These are phyloP conservation scores for Neonectria ditissima DNA, from an alignment of 2,329 filamentous ascomycete species.

Conservation along the genomic window DNA sequence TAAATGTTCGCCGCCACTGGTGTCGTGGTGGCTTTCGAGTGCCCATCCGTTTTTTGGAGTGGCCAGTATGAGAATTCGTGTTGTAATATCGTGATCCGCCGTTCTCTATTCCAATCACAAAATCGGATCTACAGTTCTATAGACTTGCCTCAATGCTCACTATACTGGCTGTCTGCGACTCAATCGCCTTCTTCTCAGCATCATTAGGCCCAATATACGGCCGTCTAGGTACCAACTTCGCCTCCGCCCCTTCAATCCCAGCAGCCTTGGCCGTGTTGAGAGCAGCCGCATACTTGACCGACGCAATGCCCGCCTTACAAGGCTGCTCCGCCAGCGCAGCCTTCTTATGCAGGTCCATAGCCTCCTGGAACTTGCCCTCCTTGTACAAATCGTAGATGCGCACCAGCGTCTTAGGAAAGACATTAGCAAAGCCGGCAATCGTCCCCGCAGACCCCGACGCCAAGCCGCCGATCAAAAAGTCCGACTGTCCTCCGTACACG, in stretches of 20 bases:
- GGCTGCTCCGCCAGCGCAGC: conserved; percentile 74
- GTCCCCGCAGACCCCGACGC: conserved; percentile 69
- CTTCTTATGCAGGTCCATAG: conserved; percentile 69
- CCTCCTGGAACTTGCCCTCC: conserved; percentile 68
- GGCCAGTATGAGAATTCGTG: not conserved
- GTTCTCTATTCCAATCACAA: not conserved
- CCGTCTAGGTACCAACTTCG: conserved; percentile 68
- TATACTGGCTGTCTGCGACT: conserved; percentile 53
- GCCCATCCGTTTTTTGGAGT: too few relatives aligned
- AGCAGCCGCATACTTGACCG: conserved; percentile 74
- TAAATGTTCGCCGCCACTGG: too few relatives aligned
- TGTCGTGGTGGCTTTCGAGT: too few relatives aligned
- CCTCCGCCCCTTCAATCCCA: conserved; percentile 69
- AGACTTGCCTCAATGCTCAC: conserved; percentile 55
- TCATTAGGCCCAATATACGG: conserved; percentile 66
- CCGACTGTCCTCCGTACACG: conserved; percentile 77
- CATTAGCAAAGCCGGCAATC: conserved; percentile 73
- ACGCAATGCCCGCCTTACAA: conserved; percentile 74
- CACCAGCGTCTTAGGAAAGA: conserved; percentile 69
- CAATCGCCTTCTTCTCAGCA: conserved; percentile 57
- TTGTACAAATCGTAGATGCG: conserved; percentile 71
- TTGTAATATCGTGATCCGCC: not conserved
- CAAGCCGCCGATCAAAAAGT: conserved; percentile 74
- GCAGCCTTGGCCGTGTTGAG: conserved; percentile 69
- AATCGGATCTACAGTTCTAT: not conserved